A percentile compares a stretch with the other conserved stretches of the same genome.
phyloP scores from a whole-genome alignment of 2,329 filamentous ascomycete species.

The Pezicula radicicola region DNA sequence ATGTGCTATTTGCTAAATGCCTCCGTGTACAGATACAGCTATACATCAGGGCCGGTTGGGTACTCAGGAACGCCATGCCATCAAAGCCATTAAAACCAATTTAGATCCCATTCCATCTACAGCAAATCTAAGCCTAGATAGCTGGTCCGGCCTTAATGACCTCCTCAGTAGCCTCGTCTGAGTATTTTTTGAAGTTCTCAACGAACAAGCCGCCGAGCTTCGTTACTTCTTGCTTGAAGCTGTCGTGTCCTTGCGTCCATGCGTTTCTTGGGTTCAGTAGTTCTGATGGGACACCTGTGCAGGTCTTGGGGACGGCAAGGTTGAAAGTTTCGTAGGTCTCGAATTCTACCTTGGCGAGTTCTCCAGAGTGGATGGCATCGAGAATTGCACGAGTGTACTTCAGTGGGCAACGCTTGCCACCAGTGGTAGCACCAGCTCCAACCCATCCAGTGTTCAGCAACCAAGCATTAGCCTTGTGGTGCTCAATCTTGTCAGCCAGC shows the following conservation, averaged over 20 bases:
- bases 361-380: constrained; percentile 95
- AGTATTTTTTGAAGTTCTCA: constrained; percentile 98
- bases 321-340: constrained; percentile 97
- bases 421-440: constrained; percentile 84
- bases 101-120: background rate
- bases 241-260: constrained; percentile 79
- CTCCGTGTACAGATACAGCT: background rate
- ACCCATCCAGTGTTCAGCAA: constrained; percentile 98
- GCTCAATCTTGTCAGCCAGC: constrained; percentile 95
- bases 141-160: constrained; percentile 66
- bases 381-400: constrained; percentile 99
- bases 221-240: constrained; percentile 83
- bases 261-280: constrained; percentile 91
- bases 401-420: constrained; percentile 93
- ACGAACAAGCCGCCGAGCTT: constrained; percentile 89
- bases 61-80: constrained; percentile 18
- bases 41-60: background rate
- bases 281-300: constrained; percentile 84
- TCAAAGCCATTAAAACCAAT: constrained; percentile 1
- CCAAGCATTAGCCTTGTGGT: constrained; percentile 96
- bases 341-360: constrained; percentile 89
- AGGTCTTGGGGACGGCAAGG: constrained; percentile 89
- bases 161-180: constrained; percentile 76
- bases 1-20: background rate
- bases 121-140: constrained; percentile 16